Conservation (phyloP, 805 yeast species). For the Candida sphagnicola region DNA sequence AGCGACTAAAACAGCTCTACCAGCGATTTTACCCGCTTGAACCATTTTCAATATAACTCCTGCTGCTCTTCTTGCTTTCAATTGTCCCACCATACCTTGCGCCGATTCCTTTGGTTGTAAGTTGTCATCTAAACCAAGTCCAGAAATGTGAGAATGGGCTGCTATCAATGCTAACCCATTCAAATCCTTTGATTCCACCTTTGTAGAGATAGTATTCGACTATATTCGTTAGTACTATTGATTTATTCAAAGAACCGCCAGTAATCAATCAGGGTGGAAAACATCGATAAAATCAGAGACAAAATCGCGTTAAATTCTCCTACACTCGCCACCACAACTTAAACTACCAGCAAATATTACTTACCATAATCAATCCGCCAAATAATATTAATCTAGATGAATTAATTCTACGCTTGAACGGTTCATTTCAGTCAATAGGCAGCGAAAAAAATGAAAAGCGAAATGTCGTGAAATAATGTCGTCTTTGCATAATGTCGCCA, state of each 20-base stretch:
- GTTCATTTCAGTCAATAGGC: no score
- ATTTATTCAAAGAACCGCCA: neutral
- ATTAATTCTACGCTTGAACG: no score
- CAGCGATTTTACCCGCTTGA: conserved; percentile 92
- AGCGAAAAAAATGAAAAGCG: no score
- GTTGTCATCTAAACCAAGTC: conserved; percentile 92
- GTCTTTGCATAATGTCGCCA: no score
- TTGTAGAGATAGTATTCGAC: conserved; percentile 27
- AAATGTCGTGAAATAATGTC: no score
- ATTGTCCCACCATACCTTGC: conserved; percentile 98
- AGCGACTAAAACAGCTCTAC: conserved; percentile 90
- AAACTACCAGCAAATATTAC: no score
- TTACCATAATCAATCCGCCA: no score
- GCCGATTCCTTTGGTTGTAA: conserved; percentile 71
- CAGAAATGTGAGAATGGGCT: conserved; percentile 97
- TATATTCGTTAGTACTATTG: conserved; percentile 3
- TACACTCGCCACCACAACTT: no score
- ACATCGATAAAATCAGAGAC: neutral
- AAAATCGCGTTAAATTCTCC: no score
- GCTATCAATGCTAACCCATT: conserved; percentile 71
- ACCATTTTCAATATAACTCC: conserved; percentile 92
- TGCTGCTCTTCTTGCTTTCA: conserved; percentile 92
- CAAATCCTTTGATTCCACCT: conserved; percentile 29
- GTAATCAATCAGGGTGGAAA: neutral
- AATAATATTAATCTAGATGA: no score